Evolutionary conservation across 2,329 filamentous ascomycete species (phyloP).

Genomic region (Neopestalotiopsis clavispora): DNA sequence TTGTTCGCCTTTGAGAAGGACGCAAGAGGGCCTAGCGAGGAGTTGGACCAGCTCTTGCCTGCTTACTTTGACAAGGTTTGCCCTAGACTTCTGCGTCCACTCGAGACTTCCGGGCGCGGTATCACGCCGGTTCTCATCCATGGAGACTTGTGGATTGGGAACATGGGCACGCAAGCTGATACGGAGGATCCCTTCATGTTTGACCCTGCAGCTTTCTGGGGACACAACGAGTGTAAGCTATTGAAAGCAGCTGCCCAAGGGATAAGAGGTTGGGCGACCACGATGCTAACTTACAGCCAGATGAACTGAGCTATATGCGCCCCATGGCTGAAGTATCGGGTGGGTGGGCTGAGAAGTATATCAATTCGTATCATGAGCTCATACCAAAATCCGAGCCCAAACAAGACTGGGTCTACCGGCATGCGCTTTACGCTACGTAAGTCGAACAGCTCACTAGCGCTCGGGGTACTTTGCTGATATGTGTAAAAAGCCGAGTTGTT

Average conservation of each 20-base stretch:
- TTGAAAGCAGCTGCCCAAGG: not conserved
- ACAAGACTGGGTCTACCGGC: not conserved
- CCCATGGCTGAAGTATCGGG: not conserved
- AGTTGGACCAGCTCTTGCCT: constrained; percentile 20
- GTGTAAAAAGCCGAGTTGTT: not conserved
- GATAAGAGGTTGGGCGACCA: not conserved
- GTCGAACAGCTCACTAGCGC: not conserved
- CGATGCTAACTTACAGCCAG: not conserved
- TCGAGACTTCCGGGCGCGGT: constrained; percentile 39
- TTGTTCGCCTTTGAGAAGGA: not conserved
- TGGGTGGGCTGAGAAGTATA: not conserved
- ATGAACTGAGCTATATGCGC: not conserved
- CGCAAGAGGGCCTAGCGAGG: constrained; percentile 33
- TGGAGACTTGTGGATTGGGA: constrained; percentile 36
- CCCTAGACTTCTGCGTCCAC: constrained; percentile 40
- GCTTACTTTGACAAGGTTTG: constrained; percentile 38
- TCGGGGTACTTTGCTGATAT: not conserved
- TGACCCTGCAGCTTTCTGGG: constrained; percentile 31
- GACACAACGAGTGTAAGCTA: constrained; percentile 30
- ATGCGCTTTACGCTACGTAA: not conserved
- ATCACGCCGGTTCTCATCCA: constrained; percentile 43
- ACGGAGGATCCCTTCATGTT: constrained; percentile 29
- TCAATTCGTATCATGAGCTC: not conserved
- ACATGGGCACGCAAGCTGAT: constrained; percentile 25
- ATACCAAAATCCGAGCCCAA: not conserved